phyloP scores from a whole-genome alignment of 441 rosid genomes.

The Brassica balearica region DNA sequence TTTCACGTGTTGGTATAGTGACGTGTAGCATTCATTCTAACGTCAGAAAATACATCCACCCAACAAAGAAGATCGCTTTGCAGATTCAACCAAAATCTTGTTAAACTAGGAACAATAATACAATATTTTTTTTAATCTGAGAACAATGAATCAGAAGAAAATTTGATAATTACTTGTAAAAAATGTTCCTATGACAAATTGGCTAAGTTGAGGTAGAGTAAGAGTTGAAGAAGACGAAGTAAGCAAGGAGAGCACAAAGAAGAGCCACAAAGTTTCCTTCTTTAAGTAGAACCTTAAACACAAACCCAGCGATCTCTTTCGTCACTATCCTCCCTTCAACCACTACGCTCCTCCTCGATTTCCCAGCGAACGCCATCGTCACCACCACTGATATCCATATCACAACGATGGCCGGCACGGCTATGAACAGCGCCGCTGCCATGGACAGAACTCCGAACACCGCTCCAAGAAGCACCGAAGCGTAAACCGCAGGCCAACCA shows the following conservation, averaged over 20 bases:
- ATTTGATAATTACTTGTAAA: no score
- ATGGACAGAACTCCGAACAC: slow-evolving; percentile 79
- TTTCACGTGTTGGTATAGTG: slow-evolving; percentile 34
- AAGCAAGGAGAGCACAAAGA: slow-evolving; percentile 80
- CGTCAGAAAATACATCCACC: slow-evolving; percentile 19
- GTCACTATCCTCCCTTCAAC: slow-evolving; percentile 82
- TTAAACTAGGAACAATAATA: background rate
- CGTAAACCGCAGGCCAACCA: slow-evolving; percentile 88
- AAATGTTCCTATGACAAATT: no score
- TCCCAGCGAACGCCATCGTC: slow-evolving; percentile 79
- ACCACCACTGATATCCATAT: slow-evolving; percentile 84
- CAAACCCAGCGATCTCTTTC: slow-evolving; percentile 66
- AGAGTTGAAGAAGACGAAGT: slow-evolving; percentile 50
- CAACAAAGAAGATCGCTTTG: slow-evolving; percentile 12
- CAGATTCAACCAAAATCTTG: background rate
- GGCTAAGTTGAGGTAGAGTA: slow-evolving; percentile 19
- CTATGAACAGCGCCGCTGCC: slow-evolving; percentile 88
- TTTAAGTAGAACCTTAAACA: slow-evolving; percentile 72
- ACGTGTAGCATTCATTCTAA: slow-evolving; percentile 27
- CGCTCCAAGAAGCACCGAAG: slow-evolving; percentile 79
- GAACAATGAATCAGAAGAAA: no score
- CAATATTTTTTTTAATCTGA: no score
- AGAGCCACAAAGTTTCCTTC: slow-evolving; percentile 83
- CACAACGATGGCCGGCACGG: slow-evolving; percentile 81
- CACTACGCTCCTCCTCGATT: slow-evolving; percentile 70